Evolutionary conservation across 2,329 filamentous ascomycete genomes (phyloP).

Genomic region (Colletotrichum sp.): DNA sequence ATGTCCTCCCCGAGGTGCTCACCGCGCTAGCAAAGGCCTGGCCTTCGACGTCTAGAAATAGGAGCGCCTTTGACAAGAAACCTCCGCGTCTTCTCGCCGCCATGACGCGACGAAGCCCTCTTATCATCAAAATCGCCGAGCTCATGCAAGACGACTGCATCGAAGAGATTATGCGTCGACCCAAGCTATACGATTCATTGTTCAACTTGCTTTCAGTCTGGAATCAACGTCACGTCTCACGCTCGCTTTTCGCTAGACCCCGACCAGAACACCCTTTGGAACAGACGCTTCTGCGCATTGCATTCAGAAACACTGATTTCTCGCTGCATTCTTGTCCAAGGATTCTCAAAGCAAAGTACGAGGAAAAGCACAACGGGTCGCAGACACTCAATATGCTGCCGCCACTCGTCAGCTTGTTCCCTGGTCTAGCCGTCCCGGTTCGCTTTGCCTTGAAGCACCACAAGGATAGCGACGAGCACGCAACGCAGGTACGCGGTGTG

Average conservation of each 20-base stretch:
- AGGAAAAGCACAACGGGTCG: neutral
- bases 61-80: neutral
- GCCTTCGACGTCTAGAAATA: neutral
- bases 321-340: neutral
- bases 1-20: neutral
- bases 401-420: neutral
- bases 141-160: slow-evolving; percentile 28
- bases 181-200: neutral
- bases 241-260: neutral
- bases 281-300: neutral
- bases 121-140: slow-evolving; percentile 27
- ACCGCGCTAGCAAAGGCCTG: neutral
- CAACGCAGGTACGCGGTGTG: neutral
- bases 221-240: neutral
- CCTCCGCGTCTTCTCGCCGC: neutral
- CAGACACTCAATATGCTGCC: neutral
- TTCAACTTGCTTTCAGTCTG: neutral
- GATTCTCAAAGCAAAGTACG: neutral
- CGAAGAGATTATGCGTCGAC: neutral
- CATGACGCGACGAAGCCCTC: slow-evolving; percentile 27
- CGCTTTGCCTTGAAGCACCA: neutral
- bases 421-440: neutral
- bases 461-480: neutral
- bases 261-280: neutral
- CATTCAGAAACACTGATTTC: neutral